Evolutionary conservation across 371 early-diverging fungal species (phyloP).

Genomic region (Gilbertella persicaria): DNA sequence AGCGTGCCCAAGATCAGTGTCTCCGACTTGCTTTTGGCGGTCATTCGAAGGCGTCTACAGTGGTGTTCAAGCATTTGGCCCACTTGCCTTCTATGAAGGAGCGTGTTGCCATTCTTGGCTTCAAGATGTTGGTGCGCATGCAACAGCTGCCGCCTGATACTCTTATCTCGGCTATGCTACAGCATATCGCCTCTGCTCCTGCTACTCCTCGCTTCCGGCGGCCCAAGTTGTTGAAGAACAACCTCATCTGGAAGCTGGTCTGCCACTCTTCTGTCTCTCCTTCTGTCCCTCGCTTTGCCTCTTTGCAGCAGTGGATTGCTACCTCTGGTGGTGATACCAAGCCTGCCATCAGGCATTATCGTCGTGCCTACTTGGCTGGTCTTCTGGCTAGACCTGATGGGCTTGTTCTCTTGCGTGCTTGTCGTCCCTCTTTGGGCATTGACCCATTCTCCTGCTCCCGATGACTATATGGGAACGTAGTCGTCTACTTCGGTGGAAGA

Average conservation of each 20-base stretch:
- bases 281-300: not conserved
- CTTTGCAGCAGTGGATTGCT: not conserved
- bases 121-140: too few relatives aligned
- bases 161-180: too few relatives aligned
- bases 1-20: too few relatives aligned
- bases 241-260: not conserved
- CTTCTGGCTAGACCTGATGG: not conserved
- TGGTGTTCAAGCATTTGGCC: too few relatives aligned
- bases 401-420: not conserved
- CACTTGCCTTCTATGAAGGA: too few relatives aligned
- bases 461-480: not conserved
- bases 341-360: not conserved
- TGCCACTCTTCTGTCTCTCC: not conserved
- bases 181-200: not conserved
- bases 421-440: slow-evolving; percentile 3
- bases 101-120: too few relatives aligned
- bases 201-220: not conserved
- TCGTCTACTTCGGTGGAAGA: too few relatives aligned
- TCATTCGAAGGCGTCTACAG: too few relatives aligned
- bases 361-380: not conserved
- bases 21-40: too few relatives aligned
- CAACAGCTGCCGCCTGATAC: too few relatives aligned
- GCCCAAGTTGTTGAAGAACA: not conserved
- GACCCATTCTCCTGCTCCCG: slow-evolving; percentile 4
- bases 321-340: not conserved